Conservation (phyloP, 768 basidiomycete genomes). For the Lactifluus echinatus region DNA sequence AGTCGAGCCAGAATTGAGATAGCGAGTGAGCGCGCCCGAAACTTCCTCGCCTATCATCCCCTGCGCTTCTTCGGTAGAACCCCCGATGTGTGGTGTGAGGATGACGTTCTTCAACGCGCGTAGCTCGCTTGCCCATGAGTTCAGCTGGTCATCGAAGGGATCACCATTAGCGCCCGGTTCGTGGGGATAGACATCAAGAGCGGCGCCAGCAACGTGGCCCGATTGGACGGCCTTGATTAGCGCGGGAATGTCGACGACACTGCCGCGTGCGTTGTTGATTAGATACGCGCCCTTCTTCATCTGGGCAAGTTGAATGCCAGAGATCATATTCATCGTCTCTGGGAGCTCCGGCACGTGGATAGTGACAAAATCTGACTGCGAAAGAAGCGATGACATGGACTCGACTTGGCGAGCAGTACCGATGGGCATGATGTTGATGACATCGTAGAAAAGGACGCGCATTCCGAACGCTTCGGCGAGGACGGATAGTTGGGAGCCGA, state of each 20-base stretch:
- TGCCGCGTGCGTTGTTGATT: slow-evolving; percentile 96
- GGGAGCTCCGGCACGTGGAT: slow-evolving; percentile 95
- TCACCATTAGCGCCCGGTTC: slow-evolving; percentile 91
- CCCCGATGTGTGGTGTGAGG: slow-evolving; percentile 97
- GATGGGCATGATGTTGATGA: slow-evolving; percentile 95
- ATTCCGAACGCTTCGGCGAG: slow-evolving; percentile 95
- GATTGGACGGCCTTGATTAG: slow-evolving; percentile 72
- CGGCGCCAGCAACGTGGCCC: slow-evolving; percentile 84
- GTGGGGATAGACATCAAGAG: slow-evolving; percentile 89
- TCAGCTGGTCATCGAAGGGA: slow-evolving; percentile 82
- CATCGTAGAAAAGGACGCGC: slow-evolving; percentile 91
- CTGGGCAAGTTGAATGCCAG: slow-evolving; percentile 57
- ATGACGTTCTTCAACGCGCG: slow-evolving; percentile 81
- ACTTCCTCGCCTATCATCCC: slow-evolving; percentile 97
- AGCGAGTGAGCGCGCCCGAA: slow-evolving; percentile 71
- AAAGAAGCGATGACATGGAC: slow-evolving; percentile 61
- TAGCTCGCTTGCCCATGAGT: slow-evolving; percentile 72
- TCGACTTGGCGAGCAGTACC: slow-evolving; percentile 90
- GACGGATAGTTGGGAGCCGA: slow-evolving; percentile 93
- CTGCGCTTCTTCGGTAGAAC: slow-evolving; percentile 98
- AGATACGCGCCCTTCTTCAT: slow-evolving; percentile 97
- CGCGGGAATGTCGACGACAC: slow-evolving; percentile 91
- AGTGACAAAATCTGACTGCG: slow-evolving; percentile 85
- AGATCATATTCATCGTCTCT: slow-evolving; percentile 94
- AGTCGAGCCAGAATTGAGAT: slow-evolving; percentile 87